phyloP scores from a whole-genome alignment of 441 rosid genomes.

The Jatropha multifida region DNA sequence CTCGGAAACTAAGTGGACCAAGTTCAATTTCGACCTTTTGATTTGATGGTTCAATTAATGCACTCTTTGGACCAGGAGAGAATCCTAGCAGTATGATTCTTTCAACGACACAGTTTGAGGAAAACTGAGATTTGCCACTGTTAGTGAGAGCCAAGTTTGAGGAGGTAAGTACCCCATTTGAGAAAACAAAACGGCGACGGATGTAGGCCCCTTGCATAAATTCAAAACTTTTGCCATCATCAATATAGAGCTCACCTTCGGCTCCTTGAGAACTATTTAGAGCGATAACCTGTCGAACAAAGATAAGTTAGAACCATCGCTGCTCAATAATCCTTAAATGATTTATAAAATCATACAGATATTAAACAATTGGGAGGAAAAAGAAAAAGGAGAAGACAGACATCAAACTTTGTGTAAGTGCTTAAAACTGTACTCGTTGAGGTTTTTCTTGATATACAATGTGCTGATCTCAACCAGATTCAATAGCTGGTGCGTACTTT shows the following conservation, averaged over 20 bases:
- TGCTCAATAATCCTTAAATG: not conserved
- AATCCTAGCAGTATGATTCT: slow-evolving; percentile 80
- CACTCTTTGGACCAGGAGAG: slow-evolving; percentile 48
- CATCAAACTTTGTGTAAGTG: not conserved
- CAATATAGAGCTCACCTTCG: slow-evolving; percentile 90
- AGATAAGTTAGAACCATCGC: slow-evolving; percentile 1
- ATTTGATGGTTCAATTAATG: slow-evolving; percentile 66
- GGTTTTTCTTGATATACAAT: not conserved
- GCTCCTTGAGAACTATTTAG: slow-evolving; percentile 87
- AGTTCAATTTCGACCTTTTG: slow-evolving; percentile 54
- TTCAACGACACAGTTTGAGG: slow-evolving; percentile 60
- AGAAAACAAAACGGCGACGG: slow-evolving; percentile 78
- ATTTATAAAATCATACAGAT: not conserved
- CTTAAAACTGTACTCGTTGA: too few relatives aligned
- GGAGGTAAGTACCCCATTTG: slow-evolving; percentile 71
- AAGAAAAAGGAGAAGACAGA: not conserved
- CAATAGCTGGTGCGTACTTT: not conserved
- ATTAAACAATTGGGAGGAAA: not conserved
- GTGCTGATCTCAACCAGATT: not conserved
- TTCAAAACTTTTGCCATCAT: slow-evolving; percentile 86
- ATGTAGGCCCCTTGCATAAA: slow-evolving; percentile 68
- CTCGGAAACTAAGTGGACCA: slow-evolving; percentile 60
- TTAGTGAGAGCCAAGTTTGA: slow-evolving; percentile 39
- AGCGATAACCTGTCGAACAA: slow-evolving; percentile 69
- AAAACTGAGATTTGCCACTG: slow-evolving; percentile 40